Conservation (phyloP, 2,329 filamentous ascomycete species). For the Aspergillus sp. region DNA sequence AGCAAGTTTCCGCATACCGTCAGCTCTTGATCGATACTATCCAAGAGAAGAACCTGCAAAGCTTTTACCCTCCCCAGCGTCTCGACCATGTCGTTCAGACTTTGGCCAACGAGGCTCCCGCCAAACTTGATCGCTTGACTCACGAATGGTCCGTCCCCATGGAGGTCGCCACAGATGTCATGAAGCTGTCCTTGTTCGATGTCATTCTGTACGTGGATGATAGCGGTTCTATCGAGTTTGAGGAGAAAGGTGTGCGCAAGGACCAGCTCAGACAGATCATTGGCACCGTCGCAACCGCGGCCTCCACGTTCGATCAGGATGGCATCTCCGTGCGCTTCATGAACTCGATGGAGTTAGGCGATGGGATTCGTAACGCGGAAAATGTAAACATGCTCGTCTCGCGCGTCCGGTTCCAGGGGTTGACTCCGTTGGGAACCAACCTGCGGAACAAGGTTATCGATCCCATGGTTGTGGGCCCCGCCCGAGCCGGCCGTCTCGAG, state of each 20-base stretch:
- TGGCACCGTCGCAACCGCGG: constrained; percentile 54
- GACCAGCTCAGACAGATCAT: constrained; percentile 58
- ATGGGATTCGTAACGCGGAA: constrained; percentile 49
- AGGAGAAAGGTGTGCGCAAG: constrained; percentile 59
- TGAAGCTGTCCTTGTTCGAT: constrained; percentile 56
- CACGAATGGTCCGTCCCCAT: constrained; percentile 49
- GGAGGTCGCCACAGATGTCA: constrained; percentile 56
- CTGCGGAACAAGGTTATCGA: constrained; percentile 57
- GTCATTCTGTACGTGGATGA: constrained; percentile 59
- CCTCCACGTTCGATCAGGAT: constrained; percentile 61
- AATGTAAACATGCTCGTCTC: constrained; percentile 52
- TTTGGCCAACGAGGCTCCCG: constrained; percentile 26
- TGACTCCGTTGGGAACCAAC: constrained; percentile 59
- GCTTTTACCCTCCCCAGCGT: constrained; percentile 51
- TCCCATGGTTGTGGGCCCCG: constrained; percentile 48
- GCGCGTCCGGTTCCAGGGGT: constrained; percentile 54
- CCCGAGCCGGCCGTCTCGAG: constrained; percentile 45
- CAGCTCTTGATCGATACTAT: constrained; percentile 48
- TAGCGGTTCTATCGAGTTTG: constrained; percentile 61
- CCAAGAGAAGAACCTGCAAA: constrained; percentile 52
- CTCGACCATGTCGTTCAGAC: constrained; percentile 25
- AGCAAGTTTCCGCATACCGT: constrained; percentile 49
- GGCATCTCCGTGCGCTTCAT: constrained; percentile 62
- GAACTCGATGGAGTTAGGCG: constrained; percentile 50
- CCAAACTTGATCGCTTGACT: constrained; percentile 48